These are phyloP conservation scores for Aschersonia sp. DNA, from an alignment of 2,329 filamentous ascomycete genomes.

Conservation along the genomic window DNA sequence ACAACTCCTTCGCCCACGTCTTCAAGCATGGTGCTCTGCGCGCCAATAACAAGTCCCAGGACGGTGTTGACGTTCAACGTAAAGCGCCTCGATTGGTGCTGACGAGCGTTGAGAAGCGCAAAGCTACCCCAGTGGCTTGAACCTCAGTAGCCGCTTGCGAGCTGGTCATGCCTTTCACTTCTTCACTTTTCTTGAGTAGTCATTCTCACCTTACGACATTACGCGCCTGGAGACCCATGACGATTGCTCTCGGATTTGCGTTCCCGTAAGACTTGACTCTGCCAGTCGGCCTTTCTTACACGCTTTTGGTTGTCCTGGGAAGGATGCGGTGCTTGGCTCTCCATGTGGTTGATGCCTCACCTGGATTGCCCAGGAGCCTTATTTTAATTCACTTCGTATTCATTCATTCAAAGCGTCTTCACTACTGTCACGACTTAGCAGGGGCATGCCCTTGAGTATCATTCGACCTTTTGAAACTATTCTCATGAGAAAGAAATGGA, in stretches of 20 bases:
- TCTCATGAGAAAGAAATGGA: neutral
- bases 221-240: slow-evolving; percentile 22
- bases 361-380: no score
- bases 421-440: slow-evolving; percentile 15
- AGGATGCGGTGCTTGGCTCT: neutral
- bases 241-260: slow-evolving; percentile 13
- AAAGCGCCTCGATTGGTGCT: slow-evolving; percentile 79
- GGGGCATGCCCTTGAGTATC: slow-evolving; percentile 3
- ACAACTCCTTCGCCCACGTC: slow-evolving; percentile 49
- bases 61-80: slow-evolving; percentile 48
- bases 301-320: slow-evolving; percentile 1
- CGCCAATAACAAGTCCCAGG: slow-evolving; percentile 32
- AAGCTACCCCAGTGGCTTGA: slow-evolving; percentile 23
- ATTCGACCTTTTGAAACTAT: neutral
- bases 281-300: slow-evolving; percentile 1
- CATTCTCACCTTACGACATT: slow-evolving; percentile 16
- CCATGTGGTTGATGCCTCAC: neutral
- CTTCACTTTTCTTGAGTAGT: slow-evolving; percentile 8
- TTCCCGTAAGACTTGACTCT: neutral
- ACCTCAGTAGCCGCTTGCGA: neutral
- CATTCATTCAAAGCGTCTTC: slow-evolving; percentile 20
- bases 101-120: slow-evolving; percentile 82
- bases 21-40: slow-evolving; percentile 45
- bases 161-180: slow-evolving; percentile 3
- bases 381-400: slow-evolving; percentile 22